Percentiles rank a stretch among this genome's conserved stretches.
Conservation (phyloP, 257 asterid genomes). For the Dorcoceras hygrometricum region DNA sequence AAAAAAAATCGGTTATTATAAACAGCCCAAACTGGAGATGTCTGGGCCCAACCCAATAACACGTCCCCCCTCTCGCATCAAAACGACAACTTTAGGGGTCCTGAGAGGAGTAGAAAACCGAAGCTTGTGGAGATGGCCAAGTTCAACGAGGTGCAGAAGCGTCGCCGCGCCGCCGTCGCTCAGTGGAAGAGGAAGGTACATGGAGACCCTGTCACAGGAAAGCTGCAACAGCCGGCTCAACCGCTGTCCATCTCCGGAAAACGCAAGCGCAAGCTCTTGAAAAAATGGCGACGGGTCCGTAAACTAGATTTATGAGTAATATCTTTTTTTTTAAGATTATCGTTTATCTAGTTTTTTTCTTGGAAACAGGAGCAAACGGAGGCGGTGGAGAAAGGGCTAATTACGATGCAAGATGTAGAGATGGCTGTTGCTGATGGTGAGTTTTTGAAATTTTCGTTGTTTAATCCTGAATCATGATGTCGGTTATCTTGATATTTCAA, state of each 20-base stretch:
- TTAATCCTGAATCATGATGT: background rate
- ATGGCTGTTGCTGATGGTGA: constrained; percentile 65
- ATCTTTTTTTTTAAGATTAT: background rate
- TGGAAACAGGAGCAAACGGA: constrained; percentile 69
- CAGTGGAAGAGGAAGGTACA: constrained; percentile 48
- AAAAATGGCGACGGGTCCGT: constrained; percentile 82
- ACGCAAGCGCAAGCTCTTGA: constrained; percentile 76
- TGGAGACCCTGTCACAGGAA: constrained; percentile 57
- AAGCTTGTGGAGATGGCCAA: constrained; percentile 46
- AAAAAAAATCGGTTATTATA: too few relatives aligned
- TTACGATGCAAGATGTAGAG: constrained; percentile 77
- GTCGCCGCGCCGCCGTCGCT: constrained; percentile 58
- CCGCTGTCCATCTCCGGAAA: constrained; percentile 73
- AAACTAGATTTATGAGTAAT: background rate
- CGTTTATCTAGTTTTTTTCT: background rate
- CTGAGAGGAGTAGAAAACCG: constrained; percentile 17
- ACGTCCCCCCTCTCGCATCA: background rate
- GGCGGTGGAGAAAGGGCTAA: constrained; percentile 57
- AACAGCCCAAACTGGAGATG: background rate
- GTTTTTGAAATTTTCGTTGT: background rate
- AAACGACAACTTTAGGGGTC: constrained; percentile 20
- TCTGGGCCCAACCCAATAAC: background rate
- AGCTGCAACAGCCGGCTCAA: constrained; percentile 51
- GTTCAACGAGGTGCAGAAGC: constrained; percentile 72
- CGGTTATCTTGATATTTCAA: background rate